Evolutionary conservation across 2,329 filamentous ascomycete species (phyloP).

Genomic region (Colletotrichum coccodes): DNA sequence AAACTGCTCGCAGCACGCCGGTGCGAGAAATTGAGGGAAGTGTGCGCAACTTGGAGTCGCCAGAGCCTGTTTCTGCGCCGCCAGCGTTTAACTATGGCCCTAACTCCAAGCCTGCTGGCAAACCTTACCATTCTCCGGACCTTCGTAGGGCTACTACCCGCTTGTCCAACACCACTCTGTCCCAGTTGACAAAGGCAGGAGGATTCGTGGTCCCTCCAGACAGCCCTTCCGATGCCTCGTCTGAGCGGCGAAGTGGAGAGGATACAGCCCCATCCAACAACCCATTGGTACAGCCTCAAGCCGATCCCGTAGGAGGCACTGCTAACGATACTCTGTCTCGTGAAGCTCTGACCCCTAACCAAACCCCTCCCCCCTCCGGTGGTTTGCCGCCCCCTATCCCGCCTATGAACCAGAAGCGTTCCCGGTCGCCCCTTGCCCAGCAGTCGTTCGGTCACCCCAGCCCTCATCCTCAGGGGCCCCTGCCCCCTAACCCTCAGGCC

Average conservation of each 20-base stretch:
- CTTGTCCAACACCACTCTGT: slow-evolving; percentile 83
- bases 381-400: slow-evolving; percentile 53
- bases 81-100: slow-evolving; percentile 84
- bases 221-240: slow-evolving; percentile 42
- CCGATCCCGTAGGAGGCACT: slow-evolving; percentile 60
- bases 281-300: slow-evolving; percentile 59
- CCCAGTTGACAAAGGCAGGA: slow-evolving; percentile 80
- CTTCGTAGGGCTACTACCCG: slow-evolving; percentile 84
- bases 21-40: slow-evolving; percentile 61
- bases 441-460: slow-evolving; percentile 44
- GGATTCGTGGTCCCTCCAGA: slow-evolving; percentile 57
- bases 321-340: slow-evolving; percentile 65
- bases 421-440: slow-evolving; percentile 57
- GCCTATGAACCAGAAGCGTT: slow-evolving; percentile 51
- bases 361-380: slow-evolving; percentile 46
- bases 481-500: slow-evolving; percentile 41
- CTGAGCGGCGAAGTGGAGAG: slow-evolving; percentile 44
- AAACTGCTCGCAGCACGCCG: slow-evolving; percentile 49
- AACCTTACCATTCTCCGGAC: slow-evolving; percentile 80
- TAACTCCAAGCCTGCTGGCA: slow-evolving; percentile 73
- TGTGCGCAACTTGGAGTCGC: slow-evolving; percentile 68
- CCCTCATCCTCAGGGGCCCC: slow-evolving; percentile 43
- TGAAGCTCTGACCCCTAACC: slow-evolving; percentile 59
- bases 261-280: slow-evolving; percentile 40
- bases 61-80: slow-evolving; percentile 80